Evolutionary conservation across 2,329 filamentous ascomycete genomes (phyloP).

Genomic region (Malbranchea zuffiana): DNA sequence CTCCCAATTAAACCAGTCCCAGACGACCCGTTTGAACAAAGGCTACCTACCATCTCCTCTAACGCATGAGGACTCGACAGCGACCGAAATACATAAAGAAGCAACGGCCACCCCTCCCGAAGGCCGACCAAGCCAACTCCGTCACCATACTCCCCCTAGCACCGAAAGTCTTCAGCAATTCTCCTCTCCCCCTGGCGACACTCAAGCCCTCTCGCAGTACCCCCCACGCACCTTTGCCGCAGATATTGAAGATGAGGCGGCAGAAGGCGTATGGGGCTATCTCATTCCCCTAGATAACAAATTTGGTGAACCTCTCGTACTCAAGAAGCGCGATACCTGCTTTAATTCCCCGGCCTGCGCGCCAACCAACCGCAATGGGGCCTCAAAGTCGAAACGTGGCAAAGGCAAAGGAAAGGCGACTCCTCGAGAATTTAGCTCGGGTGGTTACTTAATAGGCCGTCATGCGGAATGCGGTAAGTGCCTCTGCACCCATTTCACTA

Average conservation of each 20-base stretch:
- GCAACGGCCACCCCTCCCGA: constrained; percentile 59
- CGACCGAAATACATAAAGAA: constrained; percentile 55
- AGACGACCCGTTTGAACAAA: constrained; percentile 52
- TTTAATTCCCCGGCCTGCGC: constrained; percentile 41
- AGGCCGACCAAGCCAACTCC: constrained; percentile 45
- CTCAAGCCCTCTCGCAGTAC: constrained; percentile 71
- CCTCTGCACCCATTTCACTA: background rate
- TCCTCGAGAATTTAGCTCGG: constrained; percentile 48
- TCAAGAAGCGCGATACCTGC: constrained; percentile 65
- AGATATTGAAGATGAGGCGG: constrained; percentile 72
- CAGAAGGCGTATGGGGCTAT: constrained; percentile 92
- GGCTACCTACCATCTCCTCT: constrained; percentile 71
- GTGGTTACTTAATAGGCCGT: constrained; percentile 82
- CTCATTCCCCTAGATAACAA: constrained; percentile 67
- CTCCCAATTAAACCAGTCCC: constrained; percentile 38
- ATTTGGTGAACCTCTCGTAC: constrained; percentile 57
- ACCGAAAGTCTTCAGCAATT: constrained; percentile 31
- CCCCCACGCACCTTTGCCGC: constrained; percentile 61
- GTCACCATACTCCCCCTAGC: constrained; percentile 30
- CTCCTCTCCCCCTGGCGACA: constrained; percentile 62
- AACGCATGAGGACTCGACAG: constrained; percentile 56
- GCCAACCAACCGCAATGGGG: constrained; percentile 30
- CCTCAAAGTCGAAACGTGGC: constrained; percentile 27
- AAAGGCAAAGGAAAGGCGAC: constrained; percentile 41
- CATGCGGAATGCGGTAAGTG: constrained; percentile 87